These are phyloP conservation scores for Neonothopanus nambi DNA, from an alignment of 1,284 basidiomycete genomes.

Conservation along the genomic window DNA sequence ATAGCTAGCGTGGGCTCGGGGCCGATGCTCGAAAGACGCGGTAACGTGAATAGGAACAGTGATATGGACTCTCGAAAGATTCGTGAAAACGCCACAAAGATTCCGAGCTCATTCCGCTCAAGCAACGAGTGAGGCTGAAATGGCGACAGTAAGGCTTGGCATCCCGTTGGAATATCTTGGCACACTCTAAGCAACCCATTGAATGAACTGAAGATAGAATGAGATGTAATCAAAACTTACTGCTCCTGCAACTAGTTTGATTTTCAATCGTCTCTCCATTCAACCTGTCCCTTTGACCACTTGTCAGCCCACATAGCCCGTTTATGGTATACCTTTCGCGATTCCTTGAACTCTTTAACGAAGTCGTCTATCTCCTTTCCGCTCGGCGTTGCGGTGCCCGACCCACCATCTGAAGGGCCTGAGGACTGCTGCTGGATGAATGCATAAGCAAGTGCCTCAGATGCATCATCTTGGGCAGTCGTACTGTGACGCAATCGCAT, in stretches of 20 bases:
- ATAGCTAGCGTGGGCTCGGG: too few relatives aligned
- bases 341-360: conserved; percentile 82
- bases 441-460: conserved; percentile 76
- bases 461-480: conserved; percentile 85
- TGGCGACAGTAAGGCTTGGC: background rate
- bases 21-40: too few relatives aligned
- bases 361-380: conserved; percentile 81
- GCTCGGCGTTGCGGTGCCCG: conserved; percentile 33
- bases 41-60: too few relatives aligned
- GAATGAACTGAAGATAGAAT: background rate
- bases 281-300: conserved; percentile 82
- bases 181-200: background rate
- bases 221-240: background rate
- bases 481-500: conserved; percentile 84
- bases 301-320: conserved; percentile 85
- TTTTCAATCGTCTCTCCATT: conserved; percentile 66
- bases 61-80: background rate
- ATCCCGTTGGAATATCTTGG: background rate
- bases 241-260: background rate
- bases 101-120: background rate
- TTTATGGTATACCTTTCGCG: conserved; percentile 87
- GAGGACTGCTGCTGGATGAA: conserved; percentile 64
- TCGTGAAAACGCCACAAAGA: background rate
- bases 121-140: background rate
- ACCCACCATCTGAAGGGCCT: conserved; percentile 21